Evolutionary conservation across 306 rosid genomes (phyloP), one percentile per base, ranked within the genome.

Genomic region (Citrullus mucosospermus): DNA sequence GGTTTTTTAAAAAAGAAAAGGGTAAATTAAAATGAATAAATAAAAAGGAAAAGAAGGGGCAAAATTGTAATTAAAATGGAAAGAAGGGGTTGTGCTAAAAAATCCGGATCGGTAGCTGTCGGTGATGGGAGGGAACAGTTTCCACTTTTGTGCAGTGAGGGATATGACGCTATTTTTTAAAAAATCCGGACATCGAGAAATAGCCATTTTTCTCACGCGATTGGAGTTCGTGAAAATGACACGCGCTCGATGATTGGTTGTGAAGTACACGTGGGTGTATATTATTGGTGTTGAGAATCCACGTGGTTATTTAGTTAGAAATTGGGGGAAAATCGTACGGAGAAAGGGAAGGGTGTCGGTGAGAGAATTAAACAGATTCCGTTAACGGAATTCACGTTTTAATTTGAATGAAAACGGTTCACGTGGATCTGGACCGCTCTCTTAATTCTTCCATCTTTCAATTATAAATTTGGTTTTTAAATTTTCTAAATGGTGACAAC

Each of bases 291-390:
- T 14, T 14, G 13, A 4, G 43, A 2, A 2, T 2, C 8, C 43
- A 72, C 43, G 53, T 41, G 53, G 5, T 10, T 10, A 11, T 18
- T 17, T 39, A 67, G 75, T 16, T 38, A 9, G 54, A 32, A 62
- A 32, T 62, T 14, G 34, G 9, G 57, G 3, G 5, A 0, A 28
- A 14, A 72, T 4, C 13, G 59, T 50, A 72, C 77, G 77, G 38
- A 43, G 75, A 69, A 43, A 69, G 75, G 43, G 75, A 71, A 14
- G 3, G 1, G 43, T 72, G 77, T 72, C 77, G 77, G 77, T 72
- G 77, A 71, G 41, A 46, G 57, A 71, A 48, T 18, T 38, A 46
- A 13, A 53, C 25, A 8, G 39, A 68, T 3, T 46, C 58, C 58
- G 59, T 48, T 22, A 71, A 48, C 14, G 59, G 76, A 13, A 25